Percentiles rank a stretch among this genome's conserved stretches.
phyloP scores from a whole-genome alignment of 352 stramenopile genomes.

The Pythium utonaiense region DNA sequence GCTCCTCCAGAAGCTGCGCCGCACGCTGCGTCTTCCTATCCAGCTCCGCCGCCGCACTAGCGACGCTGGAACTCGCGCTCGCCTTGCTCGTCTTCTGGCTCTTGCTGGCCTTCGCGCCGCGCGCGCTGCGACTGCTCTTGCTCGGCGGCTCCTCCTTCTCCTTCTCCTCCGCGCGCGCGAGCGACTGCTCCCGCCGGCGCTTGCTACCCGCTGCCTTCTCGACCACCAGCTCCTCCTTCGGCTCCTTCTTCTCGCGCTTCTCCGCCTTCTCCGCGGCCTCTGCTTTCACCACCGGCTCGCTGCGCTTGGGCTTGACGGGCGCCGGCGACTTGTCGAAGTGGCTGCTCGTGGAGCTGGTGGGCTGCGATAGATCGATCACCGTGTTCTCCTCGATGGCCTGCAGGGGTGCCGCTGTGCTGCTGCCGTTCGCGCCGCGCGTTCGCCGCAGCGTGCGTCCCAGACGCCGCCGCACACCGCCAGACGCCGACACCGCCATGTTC shows the following conservation, averaged over 20 bases:
- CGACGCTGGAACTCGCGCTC: conserved; percentile 28
- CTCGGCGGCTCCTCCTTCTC: background rate
- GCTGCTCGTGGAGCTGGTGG: conserved; percentile 21
- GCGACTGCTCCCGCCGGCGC: conserved; percentile 17
- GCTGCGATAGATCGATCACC: conserved; percentile 28
- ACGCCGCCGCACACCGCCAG: conserved; percentile 26
- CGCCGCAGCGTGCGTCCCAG: conserved; percentile 48
- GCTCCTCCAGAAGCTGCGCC: conserved; percentile 44
- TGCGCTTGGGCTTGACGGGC: conserved; percentile 13
- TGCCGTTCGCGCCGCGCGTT: conserved; percentile 4
- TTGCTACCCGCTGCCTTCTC: conserved; percentile 2
- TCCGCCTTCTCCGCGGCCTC: conserved; percentile 19
- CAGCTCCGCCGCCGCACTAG: conserved; percentile 5
- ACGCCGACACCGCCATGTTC: conserved; percentile 32
- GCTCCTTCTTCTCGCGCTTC: conserved; percentile 18
- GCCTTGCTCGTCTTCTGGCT: conserved; percentile 19
- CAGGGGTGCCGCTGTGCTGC: conserved; percentile 24
- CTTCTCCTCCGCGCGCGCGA: background rate
- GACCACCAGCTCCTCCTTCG: background rate
- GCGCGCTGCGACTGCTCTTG: conserved; percentile 3
- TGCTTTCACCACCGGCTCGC: conserved; percentile 2
- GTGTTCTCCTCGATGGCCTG: conserved; percentile 66
- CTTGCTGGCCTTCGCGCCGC: background rate
- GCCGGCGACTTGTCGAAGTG: conserved; percentile 30
- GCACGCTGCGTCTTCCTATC: conserved; percentile 47